phyloP scores from a whole-genome alignment of 495 filamentous ascomycete species.

The Halenospora varia region DNA sequence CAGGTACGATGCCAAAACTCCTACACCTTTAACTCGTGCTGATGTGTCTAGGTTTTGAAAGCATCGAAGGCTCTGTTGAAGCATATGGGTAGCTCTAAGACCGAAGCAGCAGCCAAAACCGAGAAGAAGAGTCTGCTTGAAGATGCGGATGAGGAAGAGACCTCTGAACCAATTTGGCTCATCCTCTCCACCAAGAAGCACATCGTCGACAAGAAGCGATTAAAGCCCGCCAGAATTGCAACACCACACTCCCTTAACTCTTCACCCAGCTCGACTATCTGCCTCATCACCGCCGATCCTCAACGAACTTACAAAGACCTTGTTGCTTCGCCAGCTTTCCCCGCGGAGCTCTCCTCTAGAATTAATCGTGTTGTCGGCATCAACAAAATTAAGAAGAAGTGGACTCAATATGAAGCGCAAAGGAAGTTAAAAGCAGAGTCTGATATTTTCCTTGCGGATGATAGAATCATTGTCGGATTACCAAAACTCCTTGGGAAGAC shows the following conservation, averaged over 20 bases:
- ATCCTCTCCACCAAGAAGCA: conserved; percentile 88
- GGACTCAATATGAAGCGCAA: conserved; percentile 79
- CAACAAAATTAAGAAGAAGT: conserved; percentile 78
- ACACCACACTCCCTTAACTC: conserved; percentile 69
- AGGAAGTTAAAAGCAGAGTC: conserved; percentile 80
- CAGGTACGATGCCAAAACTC: conserved; percentile 31
- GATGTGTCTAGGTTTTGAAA: conserved; percentile 40
- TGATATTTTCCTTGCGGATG: conserved; percentile 85
- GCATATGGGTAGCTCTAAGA: conserved; percentile 67
- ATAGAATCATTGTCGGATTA: conserved; percentile 73
- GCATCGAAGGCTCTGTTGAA: conserved; percentile 77
- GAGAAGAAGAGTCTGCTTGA: conserved; percentile 70
- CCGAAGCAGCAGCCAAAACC: conserved; percentile 50
- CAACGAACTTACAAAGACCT: conserved; percentile 89
- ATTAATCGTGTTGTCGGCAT: conserved; percentile 80
- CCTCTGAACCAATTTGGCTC: conserved; percentile 63
- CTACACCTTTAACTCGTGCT: background rate
- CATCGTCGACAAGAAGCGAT: conserved; percentile 64
- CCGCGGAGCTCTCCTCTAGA: conserved; percentile 60
- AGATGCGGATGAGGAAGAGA: conserved; percentile 49
- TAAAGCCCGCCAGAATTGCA: conserved; percentile 65
- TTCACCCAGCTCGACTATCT: conserved; percentile 61
- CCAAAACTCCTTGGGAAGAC: conserved; percentile 75
- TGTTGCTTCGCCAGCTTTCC: conserved; percentile 70
- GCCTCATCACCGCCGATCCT: conserved; percentile 80